Evolutionary conservation across 495 filamentous ascomycete genomes (phyloP), one percentile per base, ranked within the genome.

Genomic region (Talaromyces nanjingensis): DNA sequence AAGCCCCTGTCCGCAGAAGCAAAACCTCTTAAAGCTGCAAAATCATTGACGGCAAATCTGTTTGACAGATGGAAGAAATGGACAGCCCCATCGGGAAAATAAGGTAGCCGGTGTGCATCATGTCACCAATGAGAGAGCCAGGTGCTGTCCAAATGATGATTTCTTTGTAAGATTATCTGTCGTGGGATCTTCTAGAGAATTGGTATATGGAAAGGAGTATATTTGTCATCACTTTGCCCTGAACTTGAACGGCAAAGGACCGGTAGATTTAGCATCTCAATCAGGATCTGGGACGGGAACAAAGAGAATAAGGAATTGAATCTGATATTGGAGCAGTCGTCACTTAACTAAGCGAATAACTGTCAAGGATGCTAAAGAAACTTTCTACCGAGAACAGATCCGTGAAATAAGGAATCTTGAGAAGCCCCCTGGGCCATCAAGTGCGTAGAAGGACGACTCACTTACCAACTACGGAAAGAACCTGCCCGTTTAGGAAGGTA

Each of bases 1-100:
- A 98, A 98, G 71, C 94, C 94, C n/a, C 79, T 98, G 18, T 49
- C 45, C 20, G 18, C n/a, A n/a, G 45, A 49, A 20, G 4, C 45
- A 49, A 20, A 20, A 49, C 45, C 45, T 9, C 2, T 42, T 12
- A 42, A 42, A 42, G 37, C 37, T 42, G 37, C 24, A 14, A 54
- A 54, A 18, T 20, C 49, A 54, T 54, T 54, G 49, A 54, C 24
- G 8, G 12, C 18, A 54, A 54, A 54, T 54, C 1, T 25, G 22
- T 7, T 2, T 22, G 37, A 42, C 12, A 42, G 14, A 42, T 42
- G 37, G 37, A 42, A 16, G 37, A 42, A 16, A 42, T 42, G 37
- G 37, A 42, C 37, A 5, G 14, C 37, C 4, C 37, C 37, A 16
- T 2, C 37, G 4, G 12, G 3, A 42, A 42, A 42, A 16, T 37